These are phyloP conservation scores for Suillus alpinus DNA, from an alignment of 768 basidiomycete genomes.

Conservation along the genomic window DNA sequence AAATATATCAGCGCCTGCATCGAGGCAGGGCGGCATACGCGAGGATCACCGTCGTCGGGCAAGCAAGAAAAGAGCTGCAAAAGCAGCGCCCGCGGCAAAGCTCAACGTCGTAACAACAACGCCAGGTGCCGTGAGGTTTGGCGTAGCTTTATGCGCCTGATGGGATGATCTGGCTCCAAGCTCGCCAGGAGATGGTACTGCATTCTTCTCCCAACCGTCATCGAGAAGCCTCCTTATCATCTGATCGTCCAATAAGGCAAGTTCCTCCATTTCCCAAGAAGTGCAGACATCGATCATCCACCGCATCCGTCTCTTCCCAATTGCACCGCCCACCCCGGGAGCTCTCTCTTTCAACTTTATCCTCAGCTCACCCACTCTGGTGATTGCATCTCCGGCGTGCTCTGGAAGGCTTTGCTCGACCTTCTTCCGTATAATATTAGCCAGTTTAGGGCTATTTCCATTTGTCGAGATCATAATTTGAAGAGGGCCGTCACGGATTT, in stretches of 20 bases:
- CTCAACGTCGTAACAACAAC: slow-evolving; percentile 29
- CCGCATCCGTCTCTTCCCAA: slow-evolving; percentile 80
- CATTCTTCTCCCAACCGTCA: slow-evolving; percentile 79
- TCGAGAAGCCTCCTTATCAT: slow-evolving; percentile 67
- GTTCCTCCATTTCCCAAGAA: slow-evolving; percentile 79
- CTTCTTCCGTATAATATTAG: slow-evolving; percentile 71
- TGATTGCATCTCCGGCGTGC: slow-evolving; percentile 73
- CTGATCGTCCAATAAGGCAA: slow-evolving; percentile 64
- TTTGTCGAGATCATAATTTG: slow-evolving; percentile 97
- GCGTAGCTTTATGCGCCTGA: background rate
- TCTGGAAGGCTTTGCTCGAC: slow-evolving; percentile 70
- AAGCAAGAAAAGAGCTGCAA: slow-evolving; percentile 31
- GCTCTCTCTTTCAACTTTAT: slow-evolving; percentile 71
- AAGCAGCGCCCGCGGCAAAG: slow-evolving; percentile 44
- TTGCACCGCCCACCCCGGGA: slow-evolving; percentile 75
- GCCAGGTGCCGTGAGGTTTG: background rate
- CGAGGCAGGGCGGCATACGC: background rate
- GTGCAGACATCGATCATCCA: slow-evolving; percentile 92
- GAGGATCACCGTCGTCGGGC: slow-evolving; percentile 30
- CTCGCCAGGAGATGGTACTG: slow-evolving; percentile 43
- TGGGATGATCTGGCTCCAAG: slow-evolving; percentile 26
- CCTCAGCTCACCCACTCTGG: slow-evolving; percentile 75
- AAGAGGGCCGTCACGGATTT: slow-evolving; percentile 84
- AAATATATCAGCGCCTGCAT: background rate
- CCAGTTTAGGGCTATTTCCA: slow-evolving; percentile 89